A percentile compares a stretch with the other conserved stretches of the same genome.
Conservation (phyloP, 176 grass and related monocot genomes). For the Triticum monococcum region DNA sequence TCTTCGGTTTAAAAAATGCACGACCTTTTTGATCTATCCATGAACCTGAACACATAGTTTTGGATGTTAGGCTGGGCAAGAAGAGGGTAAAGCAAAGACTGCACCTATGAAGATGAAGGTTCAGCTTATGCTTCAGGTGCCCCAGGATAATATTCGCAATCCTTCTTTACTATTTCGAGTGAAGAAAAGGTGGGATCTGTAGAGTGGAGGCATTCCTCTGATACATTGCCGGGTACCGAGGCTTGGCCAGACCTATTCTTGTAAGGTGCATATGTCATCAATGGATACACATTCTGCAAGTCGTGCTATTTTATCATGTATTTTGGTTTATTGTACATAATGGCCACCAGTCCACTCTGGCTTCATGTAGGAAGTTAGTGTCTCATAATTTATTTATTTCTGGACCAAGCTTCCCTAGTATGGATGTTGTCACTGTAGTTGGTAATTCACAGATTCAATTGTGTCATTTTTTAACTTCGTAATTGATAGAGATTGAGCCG, state of each 20-base stretch:
- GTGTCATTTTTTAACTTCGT: not conserved
- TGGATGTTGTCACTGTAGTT: not conserved
- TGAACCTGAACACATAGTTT: constrained; percentile 9
- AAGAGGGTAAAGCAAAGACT: constrained; percentile 64
- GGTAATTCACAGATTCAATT: not conserved
- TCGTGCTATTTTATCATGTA: not conserved
- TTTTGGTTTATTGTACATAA: constrained; percentile 40
- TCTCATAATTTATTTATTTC: not conserved
- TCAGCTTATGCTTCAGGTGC: constrained; percentile 84
- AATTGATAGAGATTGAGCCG: not conserved
- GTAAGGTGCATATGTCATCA: not conserved
- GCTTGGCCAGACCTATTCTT: constrained; percentile 16
- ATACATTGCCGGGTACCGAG: not conserved
- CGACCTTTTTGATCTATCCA: not conserved
- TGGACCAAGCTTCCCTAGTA: not conserved
- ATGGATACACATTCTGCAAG: not conserved
- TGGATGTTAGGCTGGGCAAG: constrained; percentile 76
- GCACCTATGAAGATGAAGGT: constrained; percentile 83
- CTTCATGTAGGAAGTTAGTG: not conserved
- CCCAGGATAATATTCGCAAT: constrained; percentile 60
- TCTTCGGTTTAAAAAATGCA: not conserved
- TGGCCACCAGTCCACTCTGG: not conserved
- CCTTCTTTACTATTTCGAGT: constrained; percentile 71
- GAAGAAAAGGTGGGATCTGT: constrained; percentile 97
- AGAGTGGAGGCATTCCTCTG: constrained; percentile 9